Evolutionary conservation across 2,329 filamentous ascomycete genomes (phyloP).

Genomic region (Purpureocillium takamizusanense): DNA sequence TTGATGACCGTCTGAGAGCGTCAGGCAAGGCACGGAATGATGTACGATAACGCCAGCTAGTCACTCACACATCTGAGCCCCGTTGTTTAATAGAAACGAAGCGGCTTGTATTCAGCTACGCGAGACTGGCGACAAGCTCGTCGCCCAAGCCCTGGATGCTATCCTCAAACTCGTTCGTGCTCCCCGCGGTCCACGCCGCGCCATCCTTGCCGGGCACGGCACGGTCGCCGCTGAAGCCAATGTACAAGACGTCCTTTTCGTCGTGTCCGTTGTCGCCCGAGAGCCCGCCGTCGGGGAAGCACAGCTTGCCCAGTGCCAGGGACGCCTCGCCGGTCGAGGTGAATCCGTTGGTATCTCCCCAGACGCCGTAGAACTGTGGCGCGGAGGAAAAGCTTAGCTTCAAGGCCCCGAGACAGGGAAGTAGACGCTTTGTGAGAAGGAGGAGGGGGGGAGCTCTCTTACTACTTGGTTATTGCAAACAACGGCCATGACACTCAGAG

Average conservation of each 20-base stretch:
- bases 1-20: no score
- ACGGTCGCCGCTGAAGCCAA: slow-evolving; percentile 39
- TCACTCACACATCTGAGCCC: no score
- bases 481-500: slow-evolving; percentile 34
- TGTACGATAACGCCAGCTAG: no score
- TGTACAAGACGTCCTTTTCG: slow-evolving; percentile 43
- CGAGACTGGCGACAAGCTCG: slow-evolving; percentile 23
- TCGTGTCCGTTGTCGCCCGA: slow-evolving; percentile 42
- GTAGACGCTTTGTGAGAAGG: no score
- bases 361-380: slow-evolving; percentile 36
- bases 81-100: no score
- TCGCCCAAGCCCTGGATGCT: slow-evolving; percentile 38
- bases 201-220: slow-evolving; percentile 32
- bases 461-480: slow-evolving; percentile 34
- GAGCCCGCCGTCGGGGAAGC: slow-evolving; percentile 34
- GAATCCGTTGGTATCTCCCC: slow-evolving; percentile 46
- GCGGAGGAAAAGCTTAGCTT: no score
- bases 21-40: no score
- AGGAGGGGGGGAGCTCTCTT: background rate
- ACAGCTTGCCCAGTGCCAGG: slow-evolving; percentile 40
- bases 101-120: background rate
- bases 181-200: slow-evolving; percentile 40
- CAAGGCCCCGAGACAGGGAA: no score
- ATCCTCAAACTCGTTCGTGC: slow-evolving; percentile 33
- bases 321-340: slow-evolving; percentile 38